Conservation (phyloP, 2,329 filamentous ascomycete species). For the Scedosporium aurantiacum region DNA sequence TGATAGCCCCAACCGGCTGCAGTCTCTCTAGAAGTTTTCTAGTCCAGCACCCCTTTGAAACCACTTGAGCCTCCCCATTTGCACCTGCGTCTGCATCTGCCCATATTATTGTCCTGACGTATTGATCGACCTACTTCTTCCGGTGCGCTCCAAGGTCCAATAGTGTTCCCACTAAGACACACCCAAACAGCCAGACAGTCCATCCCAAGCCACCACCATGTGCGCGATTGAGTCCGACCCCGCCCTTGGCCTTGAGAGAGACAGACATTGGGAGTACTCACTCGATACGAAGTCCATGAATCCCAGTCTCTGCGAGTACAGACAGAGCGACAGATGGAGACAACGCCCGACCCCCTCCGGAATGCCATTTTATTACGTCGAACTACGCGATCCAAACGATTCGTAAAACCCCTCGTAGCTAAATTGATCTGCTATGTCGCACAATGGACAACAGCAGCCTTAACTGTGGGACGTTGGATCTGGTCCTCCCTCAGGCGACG, state of each 20-base stretch:
- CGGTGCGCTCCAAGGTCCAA: neutral
- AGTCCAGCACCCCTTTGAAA: neutral
- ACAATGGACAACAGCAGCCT: neutral
- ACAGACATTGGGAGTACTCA: no score
- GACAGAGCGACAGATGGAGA: no score
- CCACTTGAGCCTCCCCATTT: neutral
- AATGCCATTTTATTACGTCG: no score
- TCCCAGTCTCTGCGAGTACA: no score
- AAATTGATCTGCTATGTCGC: no score
- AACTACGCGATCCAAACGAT: no score
- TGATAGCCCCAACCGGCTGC: neutral
- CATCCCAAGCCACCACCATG: neutral
- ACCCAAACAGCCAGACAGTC: neutral
- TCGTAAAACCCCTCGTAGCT: no score
- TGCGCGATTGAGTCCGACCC: no score
- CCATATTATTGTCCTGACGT: neutral
- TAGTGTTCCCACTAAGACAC: neutral
- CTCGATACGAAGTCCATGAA: no score
- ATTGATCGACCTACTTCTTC: neutral
- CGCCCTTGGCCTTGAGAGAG: no score
- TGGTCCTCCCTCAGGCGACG: neutral
- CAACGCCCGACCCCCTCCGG: no score
- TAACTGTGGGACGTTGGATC: neutral
- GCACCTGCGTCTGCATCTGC: neutral
- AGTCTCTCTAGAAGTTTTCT: neutral